Percentiles rank a stretch among this genome's conserved stretches.
Evolutionary conservation across 352 stramenopile species (phyloP).

Genomic region (Pythium folliculosum): DNA sequence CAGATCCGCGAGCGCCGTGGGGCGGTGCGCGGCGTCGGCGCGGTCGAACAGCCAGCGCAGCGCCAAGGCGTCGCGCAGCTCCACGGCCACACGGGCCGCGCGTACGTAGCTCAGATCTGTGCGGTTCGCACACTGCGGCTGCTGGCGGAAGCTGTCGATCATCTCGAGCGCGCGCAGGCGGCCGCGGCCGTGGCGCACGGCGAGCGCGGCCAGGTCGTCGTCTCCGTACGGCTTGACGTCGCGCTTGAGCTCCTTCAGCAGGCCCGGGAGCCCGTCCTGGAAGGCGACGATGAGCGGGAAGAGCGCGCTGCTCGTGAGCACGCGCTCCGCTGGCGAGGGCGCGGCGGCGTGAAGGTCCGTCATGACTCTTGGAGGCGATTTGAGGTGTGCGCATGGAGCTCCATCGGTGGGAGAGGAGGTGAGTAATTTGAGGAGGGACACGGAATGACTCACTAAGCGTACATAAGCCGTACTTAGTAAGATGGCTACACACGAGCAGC

Average conservation of each 20-base stretch:
- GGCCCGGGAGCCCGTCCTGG: not conserved
- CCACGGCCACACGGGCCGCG: too few relatives aligned
- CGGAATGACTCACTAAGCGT: not conserved
- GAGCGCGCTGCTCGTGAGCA: not conserved
- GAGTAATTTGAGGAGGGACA: too few relatives aligned
- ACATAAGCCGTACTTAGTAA: not conserved
- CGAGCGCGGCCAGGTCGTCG: not conserved
- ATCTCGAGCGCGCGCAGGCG: conserved; percentile 5
- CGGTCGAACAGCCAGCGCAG: too few relatives aligned
- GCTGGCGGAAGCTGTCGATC: not conserved
- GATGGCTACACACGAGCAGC: conserved; percentile 2
- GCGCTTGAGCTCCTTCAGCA: conserved; percentile 1
- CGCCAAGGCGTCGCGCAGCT: too few relatives aligned
- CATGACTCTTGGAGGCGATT: too few relatives aligned
- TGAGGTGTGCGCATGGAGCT: too few relatives aligned
- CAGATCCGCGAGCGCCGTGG: too few relatives aligned
- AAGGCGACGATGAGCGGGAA: conserved; percentile 4
- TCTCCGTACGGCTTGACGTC: not conserved
- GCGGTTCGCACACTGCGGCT: not conserved
- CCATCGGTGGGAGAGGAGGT: too few relatives aligned
- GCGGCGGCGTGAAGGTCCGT: too few relatives aligned
- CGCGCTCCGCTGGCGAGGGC: not conserved
- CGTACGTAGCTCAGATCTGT: not conserved
- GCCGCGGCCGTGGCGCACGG: not conserved
- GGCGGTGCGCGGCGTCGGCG: too few relatives aligned